These are phyloP conservation scores for Botrytis deweyae DNA, from an alignment of 2,329 filamentous ascomycete species.

Conservation along the genomic window DNA sequence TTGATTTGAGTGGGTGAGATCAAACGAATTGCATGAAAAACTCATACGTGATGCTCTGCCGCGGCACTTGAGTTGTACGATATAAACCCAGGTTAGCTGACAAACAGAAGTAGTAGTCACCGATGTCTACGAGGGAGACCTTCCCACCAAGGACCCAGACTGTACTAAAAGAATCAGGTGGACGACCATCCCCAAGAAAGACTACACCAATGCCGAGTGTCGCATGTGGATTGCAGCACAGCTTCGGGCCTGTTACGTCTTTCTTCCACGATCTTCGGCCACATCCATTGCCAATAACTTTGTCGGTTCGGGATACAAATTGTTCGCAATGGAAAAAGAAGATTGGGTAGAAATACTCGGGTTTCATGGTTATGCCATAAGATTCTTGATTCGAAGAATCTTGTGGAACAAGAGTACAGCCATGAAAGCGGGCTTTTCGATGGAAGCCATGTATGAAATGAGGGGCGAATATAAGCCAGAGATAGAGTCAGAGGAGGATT, in stretches of 20 bases:
- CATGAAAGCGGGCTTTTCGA: background rate
- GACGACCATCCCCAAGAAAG: background rate
- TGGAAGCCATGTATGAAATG: background rate
- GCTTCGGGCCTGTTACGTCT: background rate
- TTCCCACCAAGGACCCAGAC: background rate
- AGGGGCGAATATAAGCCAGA: background rate
- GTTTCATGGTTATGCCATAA: background rate
- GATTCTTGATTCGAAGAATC: constrained; percentile 6
- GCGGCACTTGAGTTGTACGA: no score
- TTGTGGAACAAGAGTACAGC: constrained; percentile 7
- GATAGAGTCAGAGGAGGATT: background rate
- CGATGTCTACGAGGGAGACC: background rate
- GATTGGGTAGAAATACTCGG: constrained; percentile 3
- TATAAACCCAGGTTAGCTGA: background rate
- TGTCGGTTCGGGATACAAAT: background rate
- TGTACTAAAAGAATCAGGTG: background rate
- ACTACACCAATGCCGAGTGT: background rate
- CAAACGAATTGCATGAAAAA: background rate
- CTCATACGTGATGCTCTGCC: background rate
- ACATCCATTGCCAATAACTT: background rate
- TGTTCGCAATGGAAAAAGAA: constrained; percentile 6
- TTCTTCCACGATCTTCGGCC: background rate
- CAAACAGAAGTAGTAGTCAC: background rate
- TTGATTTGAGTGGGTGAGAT: background rate
- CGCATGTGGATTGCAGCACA: constrained; percentile 3